Evolutionary conservation across 225 moss, liverwort and hornwort genomes (phyloP).

Genomic region (Ulota crispa): DNA sequence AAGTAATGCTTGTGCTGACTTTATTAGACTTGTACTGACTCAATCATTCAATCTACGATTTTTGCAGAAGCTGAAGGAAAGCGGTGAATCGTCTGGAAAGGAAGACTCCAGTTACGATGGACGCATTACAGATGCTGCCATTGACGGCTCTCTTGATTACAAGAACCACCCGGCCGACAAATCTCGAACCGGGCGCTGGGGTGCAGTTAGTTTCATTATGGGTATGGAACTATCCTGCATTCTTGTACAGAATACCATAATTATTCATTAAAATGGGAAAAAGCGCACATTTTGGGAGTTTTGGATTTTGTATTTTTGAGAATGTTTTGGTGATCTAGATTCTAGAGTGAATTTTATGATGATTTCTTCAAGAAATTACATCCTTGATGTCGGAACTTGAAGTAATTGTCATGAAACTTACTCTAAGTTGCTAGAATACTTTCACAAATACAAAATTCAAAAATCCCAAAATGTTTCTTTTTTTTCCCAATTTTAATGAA

Average conservation of each 20-base stretch:
- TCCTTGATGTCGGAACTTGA: too few species aligned
- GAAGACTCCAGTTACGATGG: slow-evolving; percentile 29
- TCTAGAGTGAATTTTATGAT: too few species aligned
- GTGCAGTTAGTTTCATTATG: slow-evolving; percentile 42
- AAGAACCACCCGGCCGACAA: slow-evolving; percentile 40
- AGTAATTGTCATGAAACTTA: too few species aligned
- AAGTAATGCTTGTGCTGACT: background rate
- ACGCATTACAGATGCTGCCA: slow-evolving; percentile 38
- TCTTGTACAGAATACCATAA: background rate
- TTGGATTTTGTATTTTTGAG: too few species aligned
- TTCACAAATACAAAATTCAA: too few species aligned
- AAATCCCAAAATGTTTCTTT: too few species aligned
- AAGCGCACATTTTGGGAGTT: too few species aligned
- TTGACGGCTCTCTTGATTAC: slow-evolving; percentile 42
- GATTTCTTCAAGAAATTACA: too few species aligned
- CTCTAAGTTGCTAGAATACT: too few species aligned
- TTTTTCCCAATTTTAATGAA: too few species aligned
- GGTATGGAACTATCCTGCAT: slow-evolving; percentile 10
- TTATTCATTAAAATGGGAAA: background rate
- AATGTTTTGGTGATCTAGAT: too few species aligned
- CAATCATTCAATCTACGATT: background rate
- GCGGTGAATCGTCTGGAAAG: background rate
- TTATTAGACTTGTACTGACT: background rate
- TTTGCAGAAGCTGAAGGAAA: slow-evolving; percentile 19
- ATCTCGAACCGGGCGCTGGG: slow-evolving; percentile 36